Percentiles rank a stretch among this genome's conserved stretches.
Evolutionary conservation across 1,284 basidiomycete genomes (phyloP).

Genomic region (Thecaphora frezii): DNA sequence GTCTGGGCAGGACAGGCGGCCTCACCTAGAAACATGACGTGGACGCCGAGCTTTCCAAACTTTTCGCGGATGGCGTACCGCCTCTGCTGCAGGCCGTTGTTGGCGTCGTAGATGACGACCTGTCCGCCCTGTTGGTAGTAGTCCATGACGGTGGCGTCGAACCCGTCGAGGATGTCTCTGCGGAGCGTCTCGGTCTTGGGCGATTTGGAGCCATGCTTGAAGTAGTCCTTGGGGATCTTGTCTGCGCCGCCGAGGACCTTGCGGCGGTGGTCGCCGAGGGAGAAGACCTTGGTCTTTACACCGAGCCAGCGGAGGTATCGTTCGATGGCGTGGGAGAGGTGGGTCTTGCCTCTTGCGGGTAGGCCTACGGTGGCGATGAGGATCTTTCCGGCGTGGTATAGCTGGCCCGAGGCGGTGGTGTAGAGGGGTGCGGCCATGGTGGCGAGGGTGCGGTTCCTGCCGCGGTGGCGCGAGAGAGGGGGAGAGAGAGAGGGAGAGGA

Average conservation of each 20-base stretch:
- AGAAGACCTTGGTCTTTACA: slow-evolving; percentile 90
- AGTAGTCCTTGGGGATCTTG: slow-evolving; percentile 87
- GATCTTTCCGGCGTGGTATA: slow-evolving; percentile 93
- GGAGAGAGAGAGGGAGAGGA: too few relatives aligned
- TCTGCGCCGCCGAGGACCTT: slow-evolving; percentile 85
- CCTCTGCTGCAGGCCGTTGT: slow-evolving; percentile 76
- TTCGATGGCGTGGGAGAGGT: slow-evolving; percentile 90
- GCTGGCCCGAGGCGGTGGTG: slow-evolving; percentile 64
- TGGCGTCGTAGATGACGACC: slow-evolving; percentile 99
- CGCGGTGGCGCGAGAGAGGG: too few relatives aligned
- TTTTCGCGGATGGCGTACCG: slow-evolving; percentile 76
- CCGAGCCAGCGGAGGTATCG: slow-evolving; percentile 97
- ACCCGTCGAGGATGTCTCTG: slow-evolving; percentile 72
- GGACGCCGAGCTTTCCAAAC: slow-evolving; percentile 74
- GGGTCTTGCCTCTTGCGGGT: slow-evolving; percentile 85
- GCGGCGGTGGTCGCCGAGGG: slow-evolving; percentile 89
- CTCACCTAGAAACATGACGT: slow-evolving; percentile 88
- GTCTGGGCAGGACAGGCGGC: not conserved
- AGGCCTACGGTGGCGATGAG: slow-evolving; percentile 87
- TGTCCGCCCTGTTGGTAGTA: slow-evolving; percentile 78
- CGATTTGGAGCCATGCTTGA: slow-evolving; percentile 64
- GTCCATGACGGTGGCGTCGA: slow-evolving; percentile 84
- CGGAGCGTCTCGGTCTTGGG: slow-evolving; percentile 76
- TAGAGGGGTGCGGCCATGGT: slow-evolving; percentile 58
- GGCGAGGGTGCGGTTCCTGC: too few relatives aligned